These are phyloP conservation scores for Tulasnella sp. DNA, from an alignment of 768 basidiomycete species.

Conservation along the genomic window DNA sequence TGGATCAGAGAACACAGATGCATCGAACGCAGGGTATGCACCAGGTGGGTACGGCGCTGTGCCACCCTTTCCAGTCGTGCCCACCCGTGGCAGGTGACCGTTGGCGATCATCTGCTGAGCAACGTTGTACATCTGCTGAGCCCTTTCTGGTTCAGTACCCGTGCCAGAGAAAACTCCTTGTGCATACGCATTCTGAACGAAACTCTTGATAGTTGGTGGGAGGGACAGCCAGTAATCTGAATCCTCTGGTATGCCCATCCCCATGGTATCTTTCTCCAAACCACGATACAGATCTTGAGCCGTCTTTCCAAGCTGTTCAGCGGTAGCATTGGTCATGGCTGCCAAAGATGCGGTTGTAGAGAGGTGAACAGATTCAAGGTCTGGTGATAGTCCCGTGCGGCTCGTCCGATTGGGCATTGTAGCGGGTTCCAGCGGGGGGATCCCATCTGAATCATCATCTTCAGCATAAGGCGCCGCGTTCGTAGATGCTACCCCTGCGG, in stretches of 20 bases:
- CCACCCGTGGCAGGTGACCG: constrained; percentile 23
- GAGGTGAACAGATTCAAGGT: constrained; percentile 38
- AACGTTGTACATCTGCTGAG: constrained; percentile 53
- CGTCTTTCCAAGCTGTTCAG: constrained; percentile 48
- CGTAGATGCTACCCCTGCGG: too few relatives aligned
- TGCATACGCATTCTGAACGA: constrained; percentile 41
- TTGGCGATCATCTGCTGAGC: constrained; percentile 46
- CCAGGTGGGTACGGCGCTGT: constrained; percentile 24
- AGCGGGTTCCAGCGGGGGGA: constrained; percentile 8
- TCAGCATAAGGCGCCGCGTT: neutral
- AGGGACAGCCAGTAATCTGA: constrained; percentile 62
- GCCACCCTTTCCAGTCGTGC: constrained; percentile 30
- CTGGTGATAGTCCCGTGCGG: constrained; percentile 34
- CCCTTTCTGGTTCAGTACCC: constrained; percentile 24
- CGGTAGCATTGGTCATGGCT: constrained; percentile 32
- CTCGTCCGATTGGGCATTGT: neutral
- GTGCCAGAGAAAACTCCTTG: constrained; percentile 16
- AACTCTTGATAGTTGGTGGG: constrained; percentile 55
- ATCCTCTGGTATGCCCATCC: constrained; percentile 32
- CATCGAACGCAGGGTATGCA: constrained; percentile 37
- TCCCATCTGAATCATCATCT: neutral
- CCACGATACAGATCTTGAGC: constrained; percentile 52
- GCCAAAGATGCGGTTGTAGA: constrained; percentile 37
- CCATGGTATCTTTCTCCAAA: constrained; percentile 35
- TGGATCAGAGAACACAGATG: constrained; percentile 44